These are phyloP conservation scores for Eucalyptus shirleyi DNA, from an alignment of 345 rosid species.

Conservation along the genomic window DNA sequence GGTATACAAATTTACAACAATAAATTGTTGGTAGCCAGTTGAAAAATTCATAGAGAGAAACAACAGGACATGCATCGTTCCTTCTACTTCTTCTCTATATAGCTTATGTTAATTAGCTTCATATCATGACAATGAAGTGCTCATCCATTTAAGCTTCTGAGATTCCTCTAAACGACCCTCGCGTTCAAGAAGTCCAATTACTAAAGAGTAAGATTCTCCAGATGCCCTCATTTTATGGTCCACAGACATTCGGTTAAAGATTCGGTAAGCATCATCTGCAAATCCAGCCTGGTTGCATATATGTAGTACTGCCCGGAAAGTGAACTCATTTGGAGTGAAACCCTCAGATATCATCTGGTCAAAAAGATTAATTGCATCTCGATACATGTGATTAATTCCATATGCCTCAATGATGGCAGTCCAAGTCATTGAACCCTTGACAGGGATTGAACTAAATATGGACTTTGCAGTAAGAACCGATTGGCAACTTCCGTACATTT, in stretches of 20 bases:
- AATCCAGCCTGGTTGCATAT: constrained; percentile 70
- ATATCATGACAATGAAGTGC: background rate
- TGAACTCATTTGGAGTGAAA: constrained; percentile 52
- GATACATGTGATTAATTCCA: constrained; percentile 23
- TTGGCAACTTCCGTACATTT: constrained; percentile 63
- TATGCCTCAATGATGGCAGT: constrained; percentile 70
- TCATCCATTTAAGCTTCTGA: constrained; percentile 19
- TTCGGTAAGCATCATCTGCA: constrained; percentile 47
- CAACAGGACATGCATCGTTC: background rate
- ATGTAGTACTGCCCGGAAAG: constrained; percentile 43
- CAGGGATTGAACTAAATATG: constrained; percentile 36
- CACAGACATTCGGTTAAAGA: constrained; percentile 36
- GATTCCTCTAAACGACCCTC: constrained; percentile 29
- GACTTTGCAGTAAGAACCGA: constrained; percentile 28
- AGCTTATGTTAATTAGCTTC: background rate
- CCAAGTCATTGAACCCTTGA: constrained; percentile 73
- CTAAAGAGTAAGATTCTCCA: constrained; percentile 22
- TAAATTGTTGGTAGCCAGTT: background rate
- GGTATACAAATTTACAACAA: background rate
- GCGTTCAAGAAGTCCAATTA: constrained; percentile 29
- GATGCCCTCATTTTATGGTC: constrained; percentile 30
- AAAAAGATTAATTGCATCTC: constrained; percentile 46
- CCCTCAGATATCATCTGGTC: constrained; percentile 46
- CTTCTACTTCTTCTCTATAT: background rate
- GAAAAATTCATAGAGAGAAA: background rate